Evolutionary conservation across 176 grass and related monocot genomes (phyloP).

Genomic region (Hyparrhenia diplandra): DNA sequence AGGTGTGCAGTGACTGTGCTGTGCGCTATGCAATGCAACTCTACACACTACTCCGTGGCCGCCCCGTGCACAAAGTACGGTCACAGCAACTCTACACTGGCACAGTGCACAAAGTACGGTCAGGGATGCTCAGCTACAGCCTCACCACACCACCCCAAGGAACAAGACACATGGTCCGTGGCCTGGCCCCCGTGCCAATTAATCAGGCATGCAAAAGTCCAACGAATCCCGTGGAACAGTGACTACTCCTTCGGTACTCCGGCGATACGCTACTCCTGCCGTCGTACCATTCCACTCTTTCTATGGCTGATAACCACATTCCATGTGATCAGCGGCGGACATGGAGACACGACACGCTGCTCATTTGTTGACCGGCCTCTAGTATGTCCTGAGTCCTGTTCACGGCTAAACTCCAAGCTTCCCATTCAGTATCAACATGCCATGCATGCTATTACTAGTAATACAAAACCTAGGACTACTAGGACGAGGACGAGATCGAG

Average conservation of each 20-base stretch:
- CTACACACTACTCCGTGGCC: no score
- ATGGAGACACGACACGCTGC: no score
- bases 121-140: not conserved
- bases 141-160: not conserved
- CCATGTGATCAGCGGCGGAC: no score
- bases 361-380: constrained; percentile 10
- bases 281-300: no score
- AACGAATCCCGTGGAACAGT: no score
- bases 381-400: no score
- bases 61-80: no score
- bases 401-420: constrained; percentile 21
- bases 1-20: not conserved
- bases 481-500: no score
- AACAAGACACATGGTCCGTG: not conserved
- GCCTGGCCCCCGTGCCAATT: not conserved
- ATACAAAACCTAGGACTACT: no score
- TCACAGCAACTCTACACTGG: no score
- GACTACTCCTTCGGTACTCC: not conserved
- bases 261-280: no score
- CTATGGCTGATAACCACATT: no score
- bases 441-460: not conserved
- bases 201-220: not conserved
- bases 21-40: not conserved
- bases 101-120: not conserved
- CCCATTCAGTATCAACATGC: not conserved